These are phyloP conservation scores for Diaporthe sp. DNA, from an alignment of 2,329 filamentous ascomycete genomes.

Conservation along the genomic window DNA sequence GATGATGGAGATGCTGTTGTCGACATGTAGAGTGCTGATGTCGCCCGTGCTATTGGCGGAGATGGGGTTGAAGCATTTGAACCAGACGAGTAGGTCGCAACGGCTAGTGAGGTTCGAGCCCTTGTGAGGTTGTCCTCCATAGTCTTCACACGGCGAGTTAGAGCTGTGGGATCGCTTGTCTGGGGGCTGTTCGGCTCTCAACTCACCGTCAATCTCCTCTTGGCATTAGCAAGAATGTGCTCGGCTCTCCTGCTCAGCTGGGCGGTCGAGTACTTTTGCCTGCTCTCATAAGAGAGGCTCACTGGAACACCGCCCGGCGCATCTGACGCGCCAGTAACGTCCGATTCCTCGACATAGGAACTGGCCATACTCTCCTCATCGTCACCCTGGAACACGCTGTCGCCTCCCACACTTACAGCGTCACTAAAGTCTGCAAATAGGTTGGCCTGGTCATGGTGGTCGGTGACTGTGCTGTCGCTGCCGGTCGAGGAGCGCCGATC, in stretches of 20 bases:
- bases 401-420: slow-evolving; percentile 67
- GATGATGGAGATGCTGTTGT: slow-evolving; percentile 44
- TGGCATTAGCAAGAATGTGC: slow-evolving; percentile 92
- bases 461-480: slow-evolving; percentile 72
- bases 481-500: slow-evolving; percentile 69
- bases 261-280: slow-evolving; percentile 77
- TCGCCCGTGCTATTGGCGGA: slow-evolving; percentile 59
- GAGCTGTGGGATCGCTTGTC: slow-evolving; percentile 14
- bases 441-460: slow-evolving; percentile 54
- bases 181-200: not conserved
- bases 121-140: slow-evolving; percentile 94
- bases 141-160: slow-evolving; percentile 66
- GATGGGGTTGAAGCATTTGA: slow-evolving; percentile 67
- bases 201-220: slow-evolving; percentile 86
- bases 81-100: slow-evolving; percentile 69
- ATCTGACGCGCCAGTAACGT: slow-evolving; percentile 30
- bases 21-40: slow-evolving; percentile 52
- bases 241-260: slow-evolving; percentile 87
- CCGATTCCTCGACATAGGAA: slow-evolving; percentile 63
- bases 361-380: slow-evolving; percentile 76
- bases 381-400: slow-evolving; percentile 76
- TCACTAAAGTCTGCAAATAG: slow-evolving; percentile 74
- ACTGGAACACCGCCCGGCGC: not conserved
- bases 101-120: slow-evolving; percentile 77
- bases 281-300: slow-evolving; percentile 50